Conservation (phyloP, 2,329 filamentous ascomycete genomes). For the Beauveria varroae region DNA sequence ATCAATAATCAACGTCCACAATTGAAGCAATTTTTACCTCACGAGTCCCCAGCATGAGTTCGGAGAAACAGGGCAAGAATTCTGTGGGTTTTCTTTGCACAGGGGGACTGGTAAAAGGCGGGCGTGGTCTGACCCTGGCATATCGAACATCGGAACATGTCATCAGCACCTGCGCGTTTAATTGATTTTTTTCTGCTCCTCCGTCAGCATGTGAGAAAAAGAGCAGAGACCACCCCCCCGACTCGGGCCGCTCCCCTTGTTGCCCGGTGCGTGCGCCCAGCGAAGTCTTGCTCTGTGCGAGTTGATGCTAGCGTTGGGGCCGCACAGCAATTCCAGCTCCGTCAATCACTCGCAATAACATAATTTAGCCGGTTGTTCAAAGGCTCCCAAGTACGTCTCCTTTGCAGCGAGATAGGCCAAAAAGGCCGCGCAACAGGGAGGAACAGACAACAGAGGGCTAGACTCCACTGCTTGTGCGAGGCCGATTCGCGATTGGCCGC, state of each 20-base stretch:
- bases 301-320: neutral
- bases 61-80: too few relatives aligned
- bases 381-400: too few relatives aligned
- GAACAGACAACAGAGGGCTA: neutral
- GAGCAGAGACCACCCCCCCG: neutral
- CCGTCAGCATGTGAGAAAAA: conserved; percentile 3
- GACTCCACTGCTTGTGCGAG: neutral
- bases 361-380: neutral
- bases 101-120: neutral
- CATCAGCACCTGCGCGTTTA: neutral
- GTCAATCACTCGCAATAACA: neutral
- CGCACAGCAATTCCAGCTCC: neutral
- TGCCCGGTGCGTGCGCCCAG: too few relatives aligned
- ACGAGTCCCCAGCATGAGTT: neutral
- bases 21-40: neutral
- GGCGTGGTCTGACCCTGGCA: neutral
- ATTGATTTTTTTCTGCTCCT: neutral
- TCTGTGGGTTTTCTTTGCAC: neutral
- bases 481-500: neutral
- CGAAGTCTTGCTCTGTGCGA: too few relatives aligned
- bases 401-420: neutral
- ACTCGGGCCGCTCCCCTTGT: too few relatives aligned
- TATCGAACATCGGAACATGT: neutral
- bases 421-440: neutral
- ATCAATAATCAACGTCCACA: neutral